Base-by-base conservation (phyloP, 768 basidiomycete genomes). In the Suillus subalutaceus region DNA sequence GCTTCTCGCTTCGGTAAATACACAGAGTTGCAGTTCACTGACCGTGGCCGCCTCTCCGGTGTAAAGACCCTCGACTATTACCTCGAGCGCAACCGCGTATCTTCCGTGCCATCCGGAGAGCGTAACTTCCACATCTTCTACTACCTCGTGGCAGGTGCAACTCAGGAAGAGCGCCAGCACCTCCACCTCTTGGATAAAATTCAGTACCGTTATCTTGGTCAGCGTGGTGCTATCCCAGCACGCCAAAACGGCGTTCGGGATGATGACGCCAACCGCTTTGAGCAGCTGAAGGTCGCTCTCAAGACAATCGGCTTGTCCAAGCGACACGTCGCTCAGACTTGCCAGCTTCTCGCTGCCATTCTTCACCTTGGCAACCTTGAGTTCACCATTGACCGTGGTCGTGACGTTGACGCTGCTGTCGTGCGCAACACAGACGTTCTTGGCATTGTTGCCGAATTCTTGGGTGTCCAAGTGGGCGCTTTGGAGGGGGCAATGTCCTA, bases 81-180 rank as follows among this genome's bases (percentile, higher is more conserved):
- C 79, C 86, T 99, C 62, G 95, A 98, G 77, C 84, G 93, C 63
- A 93, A 90, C 71, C 89, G 96, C 12, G 94, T 98, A n/a, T 86
- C 94, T 7, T 88, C 88, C 26, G 87, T 92, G 0, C 92, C 94
- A 0, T 92, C 90, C 0, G 96, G 95, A 63, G 96, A 99, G 78
- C 88, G 96, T 13, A 98, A 97, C 70, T 98, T 99, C 76, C 96
- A 99, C 77, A 95, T 97, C 43, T 97, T 99, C 79, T 98, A 99
- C 75, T 97, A 97, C 77, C 87, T 99, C 72, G 89, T 96, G 66
- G 91, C 94, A 0, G 97, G 97, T 32, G 95, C 96, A 2, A 88
- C 91, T 0, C 73, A 86, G 0, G 97, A 99, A 72, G 97, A 99
- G 75, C 83, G 93, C 16, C 88, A 92, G 37, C 94, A 96, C 74